Conservation (phyloP, 2,329 filamentous ascomycete species). For the Colletotrichum trifolii region DNA sequence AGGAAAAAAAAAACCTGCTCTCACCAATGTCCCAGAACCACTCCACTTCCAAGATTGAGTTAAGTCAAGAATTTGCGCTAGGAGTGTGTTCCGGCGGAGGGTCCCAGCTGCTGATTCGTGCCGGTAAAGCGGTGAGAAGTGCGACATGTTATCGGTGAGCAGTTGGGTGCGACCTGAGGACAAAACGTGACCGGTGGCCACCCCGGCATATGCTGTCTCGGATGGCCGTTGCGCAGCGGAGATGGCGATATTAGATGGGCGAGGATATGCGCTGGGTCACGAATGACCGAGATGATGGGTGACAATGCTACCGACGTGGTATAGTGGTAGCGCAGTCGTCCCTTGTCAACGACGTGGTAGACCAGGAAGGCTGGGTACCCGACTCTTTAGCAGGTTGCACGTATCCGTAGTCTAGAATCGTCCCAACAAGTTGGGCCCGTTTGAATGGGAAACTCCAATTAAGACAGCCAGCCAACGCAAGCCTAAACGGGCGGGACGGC, state of each 20-base stretch:
- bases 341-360: constrained; percentile 25
- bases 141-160: constrained; percentile 22
- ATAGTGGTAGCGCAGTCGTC: constrained; percentile 9
- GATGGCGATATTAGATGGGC: constrained; percentile 19
- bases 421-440: constrained; percentile 31
- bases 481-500: constrained; percentile 1
- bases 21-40: not conserved
- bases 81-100: constrained; percentile 10
- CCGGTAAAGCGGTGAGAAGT: constrained; percentile 28
- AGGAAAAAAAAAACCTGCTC: too few relatives aligned
- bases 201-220: constrained; percentile 19
- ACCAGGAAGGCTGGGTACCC: constrained; percentile 30
- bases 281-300: constrained; percentile 18
- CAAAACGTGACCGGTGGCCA: not conserved
- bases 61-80: constrained; percentile 8
- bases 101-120: constrained; percentile 13
- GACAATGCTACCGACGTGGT: not conserved
- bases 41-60: constrained; percentile 18
- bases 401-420: constrained; percentile 22
- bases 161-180: not conserved
- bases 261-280: constrained; percentile 14
- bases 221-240: constrained; percentile 3
- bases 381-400: constrained; percentile 10
- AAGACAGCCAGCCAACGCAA: constrained; percentile 12
- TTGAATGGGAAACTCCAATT: constrained; percentile 17